phyloP scores from a whole-genome alignment of 768 basidiomycete species.

The Lactarius indigo region DNA sequence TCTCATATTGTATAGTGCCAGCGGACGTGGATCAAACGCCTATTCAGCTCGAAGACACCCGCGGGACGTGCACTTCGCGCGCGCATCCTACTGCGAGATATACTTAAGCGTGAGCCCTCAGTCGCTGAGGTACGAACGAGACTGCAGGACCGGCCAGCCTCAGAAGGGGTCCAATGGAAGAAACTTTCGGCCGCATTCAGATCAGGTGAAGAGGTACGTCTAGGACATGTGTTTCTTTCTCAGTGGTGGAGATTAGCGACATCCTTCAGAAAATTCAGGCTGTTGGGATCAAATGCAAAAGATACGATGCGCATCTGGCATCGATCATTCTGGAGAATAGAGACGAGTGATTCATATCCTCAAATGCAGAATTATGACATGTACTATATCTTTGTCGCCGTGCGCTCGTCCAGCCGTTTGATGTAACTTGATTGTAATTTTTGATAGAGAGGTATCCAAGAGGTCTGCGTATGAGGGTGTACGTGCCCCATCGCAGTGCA shows the following conservation, averaged over 20 bases:
- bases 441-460: too few species aligned
- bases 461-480: too few species aligned
- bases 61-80: not conserved
- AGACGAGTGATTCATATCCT: too few species aligned
- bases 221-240: too few species aligned
- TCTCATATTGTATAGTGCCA: conserved; percentile 1
- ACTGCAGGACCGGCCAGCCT: not conserved
- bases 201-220: not conserved
- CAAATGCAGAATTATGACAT: too few species aligned
- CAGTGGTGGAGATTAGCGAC: not conserved
- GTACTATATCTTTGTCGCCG: too few species aligned
- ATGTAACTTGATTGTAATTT: too few species aligned
- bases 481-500: too few species aligned
- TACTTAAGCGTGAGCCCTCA: conserved; percentile 8
- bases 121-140: not conserved
- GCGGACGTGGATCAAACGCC: not conserved
- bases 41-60: accelerated
- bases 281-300: not conserved
- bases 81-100: not conserved
- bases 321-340: too few species aligned
- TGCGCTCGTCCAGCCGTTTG: too few species aligned
- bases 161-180: not conserved
- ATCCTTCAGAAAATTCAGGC: not conserved
- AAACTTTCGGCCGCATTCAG: not conserved
- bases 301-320: conserved; percentile 1